Evolutionary conservation across 2,329 filamentous ascomycete genomes (phyloP), one percentile per base, ranked within the genome.

Genomic region (Whalleya microplaca): DNA sequence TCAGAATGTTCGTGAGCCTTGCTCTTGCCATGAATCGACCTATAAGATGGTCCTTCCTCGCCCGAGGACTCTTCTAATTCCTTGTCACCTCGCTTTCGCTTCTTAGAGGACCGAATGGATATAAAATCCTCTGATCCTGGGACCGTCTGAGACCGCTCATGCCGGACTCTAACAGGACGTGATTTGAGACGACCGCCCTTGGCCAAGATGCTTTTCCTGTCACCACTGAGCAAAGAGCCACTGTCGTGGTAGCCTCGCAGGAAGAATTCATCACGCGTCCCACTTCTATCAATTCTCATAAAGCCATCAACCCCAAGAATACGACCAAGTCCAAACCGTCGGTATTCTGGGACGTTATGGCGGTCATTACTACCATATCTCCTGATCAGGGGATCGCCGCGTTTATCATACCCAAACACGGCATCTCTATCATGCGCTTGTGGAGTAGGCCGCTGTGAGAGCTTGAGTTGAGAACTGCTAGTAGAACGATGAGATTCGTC

Each of bases 341-440:
- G 81, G 69, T 96, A 97, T 2, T 74, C 66, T 0, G 92, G 92
- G 10, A 96, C 75, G 51, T 82, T 83, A 62, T 89, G 90, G 37
- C 84, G 84, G 69, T 96, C 86, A 41, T 90, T 80, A 23, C 84
- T 82, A 1, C 90, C 91, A 70, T 93, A 97, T 21, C 82, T 82
- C 44, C 89, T 72, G 62, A 95, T 92, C 46, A 92, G 81, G 3
- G 81, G 77, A 66, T 98, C 94, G 0, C 94, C 93, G 67, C 85
- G 86, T 42, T 78, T 84, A 72, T 98, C 94, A 49, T 90, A 67
- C 44, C 84, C 66, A 70, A 84, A 93, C 2, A 81, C 69, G 41
- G 67, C 69, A 58, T 64, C 48, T 4, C 18, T 55, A 41, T 52
- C 58, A 21, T 53, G 48, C 21, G 47, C 54, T 48, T 40, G 51